Percentiles rank a stretch among this genome's conserved stretches.
These are phyloP conservation scores for Pleurostoma richardsiae DNA, from an alignment of 2,329 filamentous ascomycete genomes.

Conservation along the genomic window DNA sequence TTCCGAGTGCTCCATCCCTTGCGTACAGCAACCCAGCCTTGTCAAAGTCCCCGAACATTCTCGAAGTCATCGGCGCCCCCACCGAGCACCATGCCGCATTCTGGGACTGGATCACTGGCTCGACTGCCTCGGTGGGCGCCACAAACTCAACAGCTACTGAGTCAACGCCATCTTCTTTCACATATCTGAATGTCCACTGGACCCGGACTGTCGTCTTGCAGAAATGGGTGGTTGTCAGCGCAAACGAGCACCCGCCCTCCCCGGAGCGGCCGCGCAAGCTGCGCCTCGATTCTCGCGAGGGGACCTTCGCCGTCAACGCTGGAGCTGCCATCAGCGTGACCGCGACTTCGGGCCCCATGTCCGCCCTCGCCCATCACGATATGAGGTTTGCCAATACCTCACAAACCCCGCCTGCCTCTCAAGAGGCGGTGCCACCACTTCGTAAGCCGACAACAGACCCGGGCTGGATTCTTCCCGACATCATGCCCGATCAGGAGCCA, in stretches of 20 bases:
- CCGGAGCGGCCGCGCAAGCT: constrained; percentile 12
- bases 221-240: constrained; percentile 25
- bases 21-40: constrained; percentile 23
- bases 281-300: constrained; percentile 12
- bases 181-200: constrained; percentile 23
- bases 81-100: constrained; percentile 14
- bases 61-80: constrained; percentile 13
- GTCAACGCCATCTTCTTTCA: constrained; percentile 13
- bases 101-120: constrained; percentile 20
- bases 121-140: constrained; percentile 1
- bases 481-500: constrained; percentile 22
- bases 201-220: constrained; percentile 22
- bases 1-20: constrained; percentile 11
- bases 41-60: constrained; percentile 11
- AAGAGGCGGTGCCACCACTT: constrained; percentile 7
- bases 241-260: constrained; percentile 20
- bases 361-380: constrained; percentile 10
- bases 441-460: constrained; percentile 16
- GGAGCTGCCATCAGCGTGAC: constrained; percentile 4
- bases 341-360: constrained; percentile 2
- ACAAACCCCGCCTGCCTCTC: neutral
- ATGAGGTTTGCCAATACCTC: neutral
- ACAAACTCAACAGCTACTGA: neutral
- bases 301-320: constrained; percentile 7
- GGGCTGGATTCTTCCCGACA: constrained; percentile 23